Conservation (phyloP, 805 yeast genomes). For the Candida khao-thaluensis region DNA sequence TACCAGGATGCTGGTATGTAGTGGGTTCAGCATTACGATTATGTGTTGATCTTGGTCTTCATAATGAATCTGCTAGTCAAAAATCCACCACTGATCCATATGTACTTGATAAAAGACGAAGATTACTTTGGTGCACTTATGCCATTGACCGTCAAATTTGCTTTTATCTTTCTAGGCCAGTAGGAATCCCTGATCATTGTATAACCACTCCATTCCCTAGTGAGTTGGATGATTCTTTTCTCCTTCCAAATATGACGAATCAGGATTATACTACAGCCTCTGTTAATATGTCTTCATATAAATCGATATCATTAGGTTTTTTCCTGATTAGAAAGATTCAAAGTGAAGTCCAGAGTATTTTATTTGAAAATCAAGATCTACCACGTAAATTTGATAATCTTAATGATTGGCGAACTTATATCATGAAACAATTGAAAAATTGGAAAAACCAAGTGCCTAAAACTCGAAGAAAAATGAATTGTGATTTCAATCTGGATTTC, state of each 20-base stretch:
- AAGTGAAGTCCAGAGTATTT: slow-evolving; percentile 67
- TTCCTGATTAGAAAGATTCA: slow-evolving; percentile 72
- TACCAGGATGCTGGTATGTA: slow-evolving; percentile 92
- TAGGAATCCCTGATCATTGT: slow-evolving; percentile 82
- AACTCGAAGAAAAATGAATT: slow-evolving; percentile 59
- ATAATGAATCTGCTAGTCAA: slow-evolving; percentile 52
- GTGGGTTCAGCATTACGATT: slow-evolving; percentile 77
- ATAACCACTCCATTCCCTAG: slow-evolving; percentile 72
- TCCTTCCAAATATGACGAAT: slow-evolving; percentile 33
- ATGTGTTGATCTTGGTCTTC: slow-evolving; percentile 82
- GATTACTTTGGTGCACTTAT: slow-evolving; percentile 88
- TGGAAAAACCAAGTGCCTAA: slow-evolving; percentile 66
- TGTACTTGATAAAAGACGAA: slow-evolving; percentile 64
- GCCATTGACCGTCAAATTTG: slow-evolving; percentile 83
- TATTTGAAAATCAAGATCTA: slow-evolving; percentile 69
- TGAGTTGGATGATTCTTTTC: slow-evolving; percentile 68
- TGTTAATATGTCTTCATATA: slow-evolving; percentile 53
- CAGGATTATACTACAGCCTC: slow-evolving; percentile 40
- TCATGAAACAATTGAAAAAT: slow-evolving; percentile 49
- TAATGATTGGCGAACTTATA: slow-evolving; percentile 61
- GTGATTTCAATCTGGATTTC: slow-evolving; percentile 69
- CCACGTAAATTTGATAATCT: slow-evolving; percentile 60
- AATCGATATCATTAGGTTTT: slow-evolving; percentile 63
- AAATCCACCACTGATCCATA: slow-evolving; percentile 47
- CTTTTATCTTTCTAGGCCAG: slow-evolving; percentile 82